phyloP scores from a whole-genome alignment of 345 rosid genomes.

The Linum usitatissimum region DNA sequence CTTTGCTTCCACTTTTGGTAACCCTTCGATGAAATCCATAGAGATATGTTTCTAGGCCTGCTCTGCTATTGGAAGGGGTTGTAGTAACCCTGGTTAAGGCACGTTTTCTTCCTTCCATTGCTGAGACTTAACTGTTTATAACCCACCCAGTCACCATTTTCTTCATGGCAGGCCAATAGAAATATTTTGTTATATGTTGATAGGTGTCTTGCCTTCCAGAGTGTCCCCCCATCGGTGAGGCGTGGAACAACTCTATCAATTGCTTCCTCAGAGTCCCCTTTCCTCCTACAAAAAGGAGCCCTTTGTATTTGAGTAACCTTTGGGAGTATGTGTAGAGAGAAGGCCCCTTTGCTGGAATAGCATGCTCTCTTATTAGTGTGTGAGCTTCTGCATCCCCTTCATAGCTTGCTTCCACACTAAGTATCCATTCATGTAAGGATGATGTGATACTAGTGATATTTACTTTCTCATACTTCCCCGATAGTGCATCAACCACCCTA shows the following conservation, averaged over 20 bases:
- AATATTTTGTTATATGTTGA: not conserved
- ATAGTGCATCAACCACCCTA: not conserved
- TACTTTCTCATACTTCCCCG: not conserved
- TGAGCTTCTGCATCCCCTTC: not conserved
- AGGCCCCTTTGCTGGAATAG: not conserved
- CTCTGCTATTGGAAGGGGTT: not conserved
- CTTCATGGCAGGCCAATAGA: not conserved
- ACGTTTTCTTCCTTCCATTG: not conserved
- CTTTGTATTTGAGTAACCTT: not conserved
- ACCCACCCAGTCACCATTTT: not conserved
- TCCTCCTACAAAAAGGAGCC: not conserved
- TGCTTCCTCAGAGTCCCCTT: not conserved
- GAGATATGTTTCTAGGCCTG: not conserved
- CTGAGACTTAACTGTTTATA: not conserved
- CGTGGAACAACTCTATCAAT: not conserved
- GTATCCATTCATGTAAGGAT: not conserved
- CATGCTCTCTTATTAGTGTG: not conserved
- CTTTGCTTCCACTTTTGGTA: not conserved
- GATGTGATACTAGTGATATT: not conserved
- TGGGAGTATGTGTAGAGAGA: not conserved
- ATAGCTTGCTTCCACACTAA: not conserved
- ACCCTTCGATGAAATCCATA: not conserved
- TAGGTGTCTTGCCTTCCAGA: not conserved
- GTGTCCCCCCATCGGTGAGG: not conserved
- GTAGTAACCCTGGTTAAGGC: not conserved